Evolutionary conservation across 2,329 filamentous ascomycete genomes (phyloP), one percentile per base, ranked within the genome.

Genomic region (Curvularia sp.): DNA sequence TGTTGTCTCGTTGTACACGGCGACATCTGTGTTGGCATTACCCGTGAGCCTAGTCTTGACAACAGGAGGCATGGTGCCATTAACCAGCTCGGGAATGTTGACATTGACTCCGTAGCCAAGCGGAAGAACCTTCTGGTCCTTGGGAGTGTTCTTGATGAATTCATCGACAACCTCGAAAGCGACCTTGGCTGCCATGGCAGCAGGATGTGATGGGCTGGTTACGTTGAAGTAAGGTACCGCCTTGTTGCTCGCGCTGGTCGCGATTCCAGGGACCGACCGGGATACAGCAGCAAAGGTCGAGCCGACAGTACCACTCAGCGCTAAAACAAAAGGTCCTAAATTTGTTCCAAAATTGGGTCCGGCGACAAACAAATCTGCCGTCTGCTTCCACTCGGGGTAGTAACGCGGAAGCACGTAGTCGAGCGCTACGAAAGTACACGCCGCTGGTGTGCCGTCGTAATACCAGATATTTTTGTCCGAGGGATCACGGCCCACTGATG

Each of bases 261-360:
- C 79, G 12, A 86, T 83, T 12, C 80, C 82, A 0, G 84, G 83
- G 21, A 85, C 77, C 8, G 78, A 78, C 6, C 82, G 78, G 51
- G 79, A 76, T 1, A 84, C 76, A 2, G 83, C 82, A 2, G 81
- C 78, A 56, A 84, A 84, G 13, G 82, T 80, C 10, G 81, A 80
- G 4, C 82, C 82, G 9, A 80, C 55, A 15, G 68, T 71, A 30
- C 69, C 68, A 36, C 56, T 62, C 13, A 72, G 49, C 1, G 62
- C 63, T 56, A 65, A 61, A 1, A 85, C 75, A 65, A 86, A 86
- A 0, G 82, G 77, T 0, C 84, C 85, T 0, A 83, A 67, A 62
- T 86, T 86, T 19, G 75, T 77, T 3, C 84, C 84, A 60, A 80
- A 84, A 70, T 87, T 87, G 7, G 84, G 84, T 0, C 85, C 85